Conservation (phyloP, 2,329 filamentous ascomycete species). For the Phialemonium atrogriseum region DNA sequence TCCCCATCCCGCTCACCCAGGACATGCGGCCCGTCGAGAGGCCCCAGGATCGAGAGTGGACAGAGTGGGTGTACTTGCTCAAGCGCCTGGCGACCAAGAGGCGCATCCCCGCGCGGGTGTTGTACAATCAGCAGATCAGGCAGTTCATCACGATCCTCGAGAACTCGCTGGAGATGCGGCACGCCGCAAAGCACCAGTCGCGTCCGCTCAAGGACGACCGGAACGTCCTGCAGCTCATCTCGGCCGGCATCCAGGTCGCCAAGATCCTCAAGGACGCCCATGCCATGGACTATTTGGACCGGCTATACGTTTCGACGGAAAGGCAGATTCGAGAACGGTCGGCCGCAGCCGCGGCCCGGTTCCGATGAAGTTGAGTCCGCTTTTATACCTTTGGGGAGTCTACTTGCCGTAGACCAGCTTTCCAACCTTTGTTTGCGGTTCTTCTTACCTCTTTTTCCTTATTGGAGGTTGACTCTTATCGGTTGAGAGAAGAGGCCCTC, state of each 20-base stretch:
- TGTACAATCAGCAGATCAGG: conserved; percentile 88
- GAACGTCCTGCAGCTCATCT: conserved; percentile 81
- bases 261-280: conserved; percentile 79
- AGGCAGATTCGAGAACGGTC: conserved; percentile 64
- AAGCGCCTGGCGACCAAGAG: conserved; percentile 81
- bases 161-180: conserved; percentile 81
- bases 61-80: conserved; percentile 82
- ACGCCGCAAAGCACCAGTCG: conserved; percentile 75
- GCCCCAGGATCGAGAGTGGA: conserved; percentile 77
- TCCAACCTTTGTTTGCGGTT: no score
- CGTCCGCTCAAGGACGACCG: conserved; percentile 80
- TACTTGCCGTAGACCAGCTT: no score
- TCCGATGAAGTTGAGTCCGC: no score
- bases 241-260: conserved; percentile 77
- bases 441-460: no score
- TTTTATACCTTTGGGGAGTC: no score
- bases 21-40: conserved; percentile 71
- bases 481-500: no score
- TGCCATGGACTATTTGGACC: conserved; percentile 76
- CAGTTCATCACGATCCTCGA: conserved; percentile 83
- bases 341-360: no score
- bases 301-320: conserved; percentile 75
- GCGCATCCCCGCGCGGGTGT: conserved; percentile 71
- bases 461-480: no score
- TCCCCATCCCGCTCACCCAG: conserved; percentile 75